Evolutionary conservation across 2,329 filamentous ascomycete species (phyloP), one percentile per base, ranked within the genome.

Genomic region (Acrodontium crateriforme): DNA sequence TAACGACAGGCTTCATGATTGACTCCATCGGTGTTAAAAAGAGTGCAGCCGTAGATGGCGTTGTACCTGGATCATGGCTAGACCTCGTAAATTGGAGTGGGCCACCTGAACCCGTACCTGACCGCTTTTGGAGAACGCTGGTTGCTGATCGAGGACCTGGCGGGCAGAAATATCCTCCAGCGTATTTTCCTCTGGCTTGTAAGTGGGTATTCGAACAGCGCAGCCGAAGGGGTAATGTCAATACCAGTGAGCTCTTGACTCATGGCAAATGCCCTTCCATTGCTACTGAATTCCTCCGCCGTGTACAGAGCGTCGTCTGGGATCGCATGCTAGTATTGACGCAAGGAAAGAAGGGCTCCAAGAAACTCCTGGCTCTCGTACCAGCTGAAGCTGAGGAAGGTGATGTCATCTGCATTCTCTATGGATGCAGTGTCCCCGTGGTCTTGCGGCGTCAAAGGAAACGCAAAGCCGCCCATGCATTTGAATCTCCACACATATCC

Each of bases 341-440:
- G 1, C 11, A 28, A 15, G 27, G 20, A 10, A 11, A 18, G 18
- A 28, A 28, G 13, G 33, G 24, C 2, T 24, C 16, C 8, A 28
- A 18, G 19, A 13, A 24, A 17, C 17, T 30, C 9, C 26, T 38
- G 5, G 35, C 31, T 2, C 27, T 38, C 4, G 31, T 30, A 6
- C 36, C 37, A 2, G 12, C 17, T 2, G 26, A 32, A 16, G 34
- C 34, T 15, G 28, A 33, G 15, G 24, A 35, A 23, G 36, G 36
- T 15, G 38, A 41, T 25, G 13, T 32, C 6, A 35, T 37, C 14
- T 39, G 38, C 28, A 37, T 41, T 13, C 29, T 41, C 10, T 36
- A 35, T 18, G 36, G 38, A 15, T 41, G 36, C 27, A 37, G 33
- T 29, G 38, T 41, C 6, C 38, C 38, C 10, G 38, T 41, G 4